Percentiles rank a stretch among this genome's conserved stretches.
These are phyloP conservation scores for Musa itinerans DNA, from an alignment of 176 grass and related monocot genomes.

Conservation along the genomic window DNA sequence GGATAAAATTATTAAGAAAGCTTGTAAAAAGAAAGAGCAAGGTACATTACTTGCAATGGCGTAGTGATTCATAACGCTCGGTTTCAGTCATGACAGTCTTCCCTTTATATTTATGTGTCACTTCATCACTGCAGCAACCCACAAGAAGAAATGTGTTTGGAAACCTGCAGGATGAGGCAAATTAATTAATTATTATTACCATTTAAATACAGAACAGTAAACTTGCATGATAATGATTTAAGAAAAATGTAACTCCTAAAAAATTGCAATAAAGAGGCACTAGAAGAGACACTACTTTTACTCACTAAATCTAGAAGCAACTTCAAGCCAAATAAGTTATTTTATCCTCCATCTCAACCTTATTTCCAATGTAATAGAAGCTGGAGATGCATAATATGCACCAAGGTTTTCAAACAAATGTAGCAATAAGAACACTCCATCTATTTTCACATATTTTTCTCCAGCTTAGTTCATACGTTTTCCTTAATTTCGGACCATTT, in stretches of 20 bases:
- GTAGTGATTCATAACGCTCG: slow-evolving; percentile 16
- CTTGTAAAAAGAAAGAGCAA: background rate
- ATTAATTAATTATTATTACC: background rate
- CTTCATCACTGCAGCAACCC: slow-evolving; percentile 14
- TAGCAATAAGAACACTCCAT: no score
- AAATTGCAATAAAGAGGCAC: no score
- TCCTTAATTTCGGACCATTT: no score
- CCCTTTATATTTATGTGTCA: slow-evolving; percentile 15
- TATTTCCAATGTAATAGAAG: no score
- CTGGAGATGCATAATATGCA: no score
- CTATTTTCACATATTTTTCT: no score
- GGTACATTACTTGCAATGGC: slow-evolving; percentile 13
- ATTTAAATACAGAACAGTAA: background rate
- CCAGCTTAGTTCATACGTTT: no score
- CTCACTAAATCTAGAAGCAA: no score
- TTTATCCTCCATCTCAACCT: no score
- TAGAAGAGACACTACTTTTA: no score
- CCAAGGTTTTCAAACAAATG: no score
- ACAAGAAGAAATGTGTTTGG: slow-evolving; percentile 22
- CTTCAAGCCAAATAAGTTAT: no score
- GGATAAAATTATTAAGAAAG: background rate
- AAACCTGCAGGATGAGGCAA: slow-evolving; percentile 2
- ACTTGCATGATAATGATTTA: background rate
- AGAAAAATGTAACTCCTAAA: background rate
- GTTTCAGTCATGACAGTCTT: slow-evolving; percentile 17